Percentiles rank a stretch among this genome's conserved stretches.
Evolutionary conservation across 306 rosid genomes (phyloP).

Genomic region (Cicer judaicum): DNA sequence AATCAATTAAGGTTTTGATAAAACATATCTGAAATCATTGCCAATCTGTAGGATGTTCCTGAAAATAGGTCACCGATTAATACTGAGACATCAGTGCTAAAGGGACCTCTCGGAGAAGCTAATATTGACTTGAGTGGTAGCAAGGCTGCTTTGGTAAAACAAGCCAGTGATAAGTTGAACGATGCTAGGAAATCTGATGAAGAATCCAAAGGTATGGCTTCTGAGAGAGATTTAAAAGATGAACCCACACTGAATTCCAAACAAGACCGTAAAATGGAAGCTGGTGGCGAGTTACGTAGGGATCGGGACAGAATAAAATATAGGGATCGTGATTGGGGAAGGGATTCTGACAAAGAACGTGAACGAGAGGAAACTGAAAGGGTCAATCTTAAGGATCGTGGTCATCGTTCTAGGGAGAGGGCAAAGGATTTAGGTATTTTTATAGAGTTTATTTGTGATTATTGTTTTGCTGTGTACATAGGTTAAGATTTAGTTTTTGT

Average conservation of each 20-base stretch:
- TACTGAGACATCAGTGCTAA: constrained; percentile 48
- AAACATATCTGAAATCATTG: constrained; percentile 20
- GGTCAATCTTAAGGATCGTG: constrained; percentile 64
- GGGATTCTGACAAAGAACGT: constrained; percentile 87
- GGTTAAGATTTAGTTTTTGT: constrained; percentile 15
- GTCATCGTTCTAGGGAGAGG: constrained; percentile 81
- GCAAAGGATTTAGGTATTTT: constrained; percentile 73
- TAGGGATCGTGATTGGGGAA: constrained; percentile 82
- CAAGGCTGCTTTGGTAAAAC: constrained; percentile 59
- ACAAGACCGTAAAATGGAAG: constrained; percentile 65
- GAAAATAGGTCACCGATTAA: constrained; percentile 62
- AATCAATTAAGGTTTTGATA: constrained; percentile 12
- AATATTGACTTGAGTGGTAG: constrained; percentile 56
- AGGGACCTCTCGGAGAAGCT: constrained; percentile 53
- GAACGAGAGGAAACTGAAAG: constrained; percentile 81
- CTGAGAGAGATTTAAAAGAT: constrained; percentile 65
- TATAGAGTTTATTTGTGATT: not conserved
- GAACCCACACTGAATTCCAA: constrained; percentile 62
- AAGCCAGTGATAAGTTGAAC: constrained; percentile 62
- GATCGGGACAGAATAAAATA: constrained; percentile 63
- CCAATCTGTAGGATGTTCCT: constrained; percentile 63
- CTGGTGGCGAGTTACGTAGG: constrained; percentile 59
- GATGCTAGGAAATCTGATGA: constrained; percentile 69
- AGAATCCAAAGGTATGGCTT: constrained; percentile 60
- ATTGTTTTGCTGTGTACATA: constrained; percentile 3